Evolutionary conservation across 805 yeast species (phyloP).

Genomic region (Tetrapisispora fleetii): DNA sequence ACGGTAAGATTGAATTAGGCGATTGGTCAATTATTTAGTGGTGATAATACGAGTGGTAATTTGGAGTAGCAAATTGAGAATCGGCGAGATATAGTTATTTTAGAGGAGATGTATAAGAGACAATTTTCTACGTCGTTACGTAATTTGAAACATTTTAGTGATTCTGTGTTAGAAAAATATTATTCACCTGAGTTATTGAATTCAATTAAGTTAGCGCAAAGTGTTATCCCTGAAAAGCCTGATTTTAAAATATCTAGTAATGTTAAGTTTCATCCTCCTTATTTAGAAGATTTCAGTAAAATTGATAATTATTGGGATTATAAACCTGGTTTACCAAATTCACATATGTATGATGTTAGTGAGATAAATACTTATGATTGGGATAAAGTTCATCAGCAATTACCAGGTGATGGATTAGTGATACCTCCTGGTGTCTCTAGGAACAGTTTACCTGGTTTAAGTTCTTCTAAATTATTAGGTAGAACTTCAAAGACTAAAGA

Average conservation of each 20-base stretch:
- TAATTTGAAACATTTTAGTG: constrained; percentile 16
- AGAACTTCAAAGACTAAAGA: constrained; percentile 14
- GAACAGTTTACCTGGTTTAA: not conserved
- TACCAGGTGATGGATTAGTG: constrained; percentile 16
- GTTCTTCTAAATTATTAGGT: constrained; percentile 3
- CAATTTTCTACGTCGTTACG: constrained; percentile 4
- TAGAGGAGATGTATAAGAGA: constrained; percentile 1
- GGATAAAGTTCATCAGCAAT: constrained; percentile 16
- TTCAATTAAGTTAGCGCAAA: constrained; percentile 73
- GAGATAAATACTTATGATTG: constrained; percentile 13
- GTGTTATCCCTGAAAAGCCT: constrained; percentile 59
- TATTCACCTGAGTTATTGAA: constrained; percentile 76
- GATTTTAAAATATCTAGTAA: constrained; percentile 31
- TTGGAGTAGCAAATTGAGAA: too few species aligned
- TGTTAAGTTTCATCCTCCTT: constrained; percentile 54
- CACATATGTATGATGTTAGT: constrained; percentile 15
- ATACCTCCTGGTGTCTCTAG: constrained; percentile 15
- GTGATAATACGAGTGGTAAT: too few species aligned
- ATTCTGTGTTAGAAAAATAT: constrained; percentile 47
- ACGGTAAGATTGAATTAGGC: too few species aligned
- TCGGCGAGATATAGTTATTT: too few species aligned
- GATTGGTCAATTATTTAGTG: too few species aligned
- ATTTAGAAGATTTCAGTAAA: constrained; percentile 58
- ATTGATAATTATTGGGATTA: constrained; percentile 72
- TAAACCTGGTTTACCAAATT: constrained; percentile 24